A percentile compares a stretch with the other conserved stretches of the same genome.
These are phyloP conservation scores for Amaranthus cruentus DNA, from an alignment of 148 eudicot genomes.

Conservation along the genomic window DNA sequence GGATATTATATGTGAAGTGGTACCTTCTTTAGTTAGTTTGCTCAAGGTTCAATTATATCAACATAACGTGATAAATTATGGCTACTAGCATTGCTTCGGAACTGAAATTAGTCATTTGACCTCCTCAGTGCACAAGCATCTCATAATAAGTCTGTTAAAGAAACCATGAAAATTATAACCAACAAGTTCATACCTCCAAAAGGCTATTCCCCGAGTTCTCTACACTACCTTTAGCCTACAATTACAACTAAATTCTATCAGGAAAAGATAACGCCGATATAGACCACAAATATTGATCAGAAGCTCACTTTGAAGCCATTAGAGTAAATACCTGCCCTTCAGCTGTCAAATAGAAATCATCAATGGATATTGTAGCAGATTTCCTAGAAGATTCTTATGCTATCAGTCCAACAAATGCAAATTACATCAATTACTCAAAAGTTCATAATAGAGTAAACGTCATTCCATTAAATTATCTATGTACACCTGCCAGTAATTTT, in stretches of 20 bases:
- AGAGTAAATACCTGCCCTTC: slow-evolving; percentile 68
- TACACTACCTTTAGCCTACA: slow-evolving; percentile 77
- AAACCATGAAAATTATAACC: neutral
- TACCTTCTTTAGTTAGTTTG: slow-evolving; percentile 83
- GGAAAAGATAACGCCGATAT: slow-evolving; percentile 14
- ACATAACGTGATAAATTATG: slow-evolving; percentile 80
- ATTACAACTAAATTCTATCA: slow-evolving; percentile 20
- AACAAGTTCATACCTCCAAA: slow-evolving; percentile 56
- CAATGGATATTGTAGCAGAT: slow-evolving; percentile 86
- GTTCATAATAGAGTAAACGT: neutral
- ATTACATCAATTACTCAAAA: slow-evolving; percentile 9
- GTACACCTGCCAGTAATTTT: slow-evolving; percentile 60
- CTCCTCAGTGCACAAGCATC: slow-evolving; percentile 9
- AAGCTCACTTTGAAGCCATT: slow-evolving; percentile 8
- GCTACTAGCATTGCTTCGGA: slow-evolving; percentile 98
- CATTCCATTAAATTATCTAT: slow-evolving; percentile 29
- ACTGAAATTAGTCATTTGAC: slow-evolving; percentile 39
- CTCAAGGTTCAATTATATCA: slow-evolving; percentile 73
- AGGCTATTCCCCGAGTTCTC: slow-evolving; percentile 76
- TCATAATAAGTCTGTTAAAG: neutral
- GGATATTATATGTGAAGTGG: neutral
- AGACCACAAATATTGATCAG: slow-evolving; percentile 10
- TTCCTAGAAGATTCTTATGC: slow-evolving; percentile 54
- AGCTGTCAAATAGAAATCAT: slow-evolving; percentile 92
- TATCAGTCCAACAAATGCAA: slow-evolving; percentile 21